phyloP scores from a whole-genome alignment of 805 yeast species.

The Kuraishia borneana region DNA sequence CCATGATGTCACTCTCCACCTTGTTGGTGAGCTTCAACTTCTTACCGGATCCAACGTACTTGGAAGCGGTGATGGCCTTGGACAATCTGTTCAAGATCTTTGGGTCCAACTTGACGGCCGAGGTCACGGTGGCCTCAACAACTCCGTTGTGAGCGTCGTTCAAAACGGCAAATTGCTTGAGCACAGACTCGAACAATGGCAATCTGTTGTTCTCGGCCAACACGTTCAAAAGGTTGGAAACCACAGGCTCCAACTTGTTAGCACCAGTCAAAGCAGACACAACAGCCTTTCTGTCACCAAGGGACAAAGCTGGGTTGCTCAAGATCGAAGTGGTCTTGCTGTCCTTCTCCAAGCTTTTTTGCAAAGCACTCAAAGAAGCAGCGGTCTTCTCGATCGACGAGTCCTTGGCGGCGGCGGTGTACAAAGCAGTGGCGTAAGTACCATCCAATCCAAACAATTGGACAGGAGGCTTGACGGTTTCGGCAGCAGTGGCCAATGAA shows the following conservation, averaged over 20 bases:
- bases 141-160: conserved; percentile 86
- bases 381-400: conserved; percentile 61
- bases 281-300: conserved; percentile 61
- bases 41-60: conserved; percentile 77
- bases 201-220: conserved; percentile 94
- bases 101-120: conserved; percentile 76
- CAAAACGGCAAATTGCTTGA: conserved; percentile 62
- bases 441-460: conserved; percentile 94
- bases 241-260: conserved; percentile 51
- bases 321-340: conserved; percentile 50
- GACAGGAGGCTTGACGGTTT: conserved; percentile 65
- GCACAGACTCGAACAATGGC: conserved; percentile 51
- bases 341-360: conserved; percentile 48
- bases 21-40: conserved; percentile 74
- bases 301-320: conserved; percentile 74
- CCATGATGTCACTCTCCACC: conserved; percentile 84
- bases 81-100: conserved; percentile 70
- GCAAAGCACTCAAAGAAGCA: conserved; percentile 50
- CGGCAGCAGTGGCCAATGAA: conserved; percentile 61
- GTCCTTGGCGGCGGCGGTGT: conserved; percentile 80
- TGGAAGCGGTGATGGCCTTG: conserved; percentile 65
- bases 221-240: conserved; percentile 70
- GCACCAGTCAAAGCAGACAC: conserved; percentile 44
- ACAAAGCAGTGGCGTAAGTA: conserved; percentile 92
- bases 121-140: conserved; percentile 87